Percentiles rank a stretch among this genome's conserved stretches.
These are phyloP conservation scores for Blakeslea trispora DNA, from an alignment of 371 early-diverging fungal genomes.

Conservation along the genomic window DNA sequence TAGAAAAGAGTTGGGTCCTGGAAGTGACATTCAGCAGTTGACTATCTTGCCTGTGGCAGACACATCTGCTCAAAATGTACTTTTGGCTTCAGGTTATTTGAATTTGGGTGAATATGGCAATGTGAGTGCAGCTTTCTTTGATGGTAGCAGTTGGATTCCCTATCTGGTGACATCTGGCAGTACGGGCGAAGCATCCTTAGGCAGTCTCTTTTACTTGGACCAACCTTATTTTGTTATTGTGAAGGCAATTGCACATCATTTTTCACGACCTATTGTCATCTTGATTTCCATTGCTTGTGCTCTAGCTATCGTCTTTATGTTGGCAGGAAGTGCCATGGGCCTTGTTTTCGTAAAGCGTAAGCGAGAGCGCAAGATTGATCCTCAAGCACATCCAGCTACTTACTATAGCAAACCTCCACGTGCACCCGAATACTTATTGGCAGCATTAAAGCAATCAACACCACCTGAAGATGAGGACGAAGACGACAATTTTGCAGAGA, in stretches of 20 bases:
- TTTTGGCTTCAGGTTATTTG: conserved; percentile 54
- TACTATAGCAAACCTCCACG: conserved; percentile 52
- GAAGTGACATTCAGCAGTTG: conserved; percentile 34
- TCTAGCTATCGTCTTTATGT: conserved; percentile 65
- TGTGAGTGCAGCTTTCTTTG: conserved; percentile 65
- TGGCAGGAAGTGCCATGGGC: conserved; percentile 62
- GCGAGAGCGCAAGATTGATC: conserved; percentile 34
- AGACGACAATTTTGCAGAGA: conserved; percentile 10
- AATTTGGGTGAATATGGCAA: conserved; percentile 47
- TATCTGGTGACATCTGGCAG: conserved; percentile 57
- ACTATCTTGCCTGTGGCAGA: conserved; percentile 19
- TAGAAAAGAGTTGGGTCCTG: conserved; percentile 28
- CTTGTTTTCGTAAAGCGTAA: conserved; percentile 39
- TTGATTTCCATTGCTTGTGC: conserved; percentile 70
- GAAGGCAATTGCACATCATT: conserved; percentile 22
- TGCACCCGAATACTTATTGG: conserved; percentile 43
- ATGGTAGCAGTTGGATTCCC: conserved; percentile 65
- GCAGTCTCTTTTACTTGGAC: conserved; percentile 51
- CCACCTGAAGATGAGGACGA: conserved; percentile 3
- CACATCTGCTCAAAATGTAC: conserved; percentile 1
- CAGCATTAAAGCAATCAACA: conserved; percentile 22
- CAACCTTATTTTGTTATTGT: conserved; percentile 4
- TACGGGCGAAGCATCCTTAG: conserved; percentile 21
- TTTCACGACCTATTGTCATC: conserved; percentile 65
- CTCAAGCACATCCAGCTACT: conserved; percentile 30